Percentiles rank a stretch among this genome's conserved stretches.
These are phyloP conservation scores for Annulohypoxylon bovei DNA, from an alignment of 495 filamentous ascomycete species.

Conservation along the genomic window DNA sequence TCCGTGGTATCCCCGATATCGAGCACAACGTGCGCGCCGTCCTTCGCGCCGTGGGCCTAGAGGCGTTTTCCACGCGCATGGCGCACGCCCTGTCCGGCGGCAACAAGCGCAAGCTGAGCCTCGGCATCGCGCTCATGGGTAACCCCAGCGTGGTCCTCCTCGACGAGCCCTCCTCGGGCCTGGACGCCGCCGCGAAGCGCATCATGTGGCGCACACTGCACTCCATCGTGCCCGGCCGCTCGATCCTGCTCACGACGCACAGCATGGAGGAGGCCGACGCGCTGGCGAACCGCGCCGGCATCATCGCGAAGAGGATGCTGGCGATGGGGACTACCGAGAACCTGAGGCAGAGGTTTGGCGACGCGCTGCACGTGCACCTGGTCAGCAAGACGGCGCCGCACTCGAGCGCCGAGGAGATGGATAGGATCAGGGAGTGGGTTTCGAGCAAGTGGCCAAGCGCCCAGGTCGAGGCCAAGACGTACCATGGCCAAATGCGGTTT, in stretches of 20 bases:
- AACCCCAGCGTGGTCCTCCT: conserved; percentile 77
- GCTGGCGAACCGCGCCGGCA: conserved; percentile 73
- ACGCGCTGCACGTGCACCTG: conserved; percentile 72
- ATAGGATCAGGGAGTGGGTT: conserved; percentile 70
- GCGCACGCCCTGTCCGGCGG: conserved; percentile 75
- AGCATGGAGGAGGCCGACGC: conserved; percentile 84
- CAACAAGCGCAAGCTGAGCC: conserved; percentile 76
- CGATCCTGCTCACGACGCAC: conserved; percentile 79
- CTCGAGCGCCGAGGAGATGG: conserved; percentile 72
- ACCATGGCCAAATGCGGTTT: conserved; percentile 85
- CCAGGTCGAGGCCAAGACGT: conserved; percentile 74
- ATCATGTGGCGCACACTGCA: conserved; percentile 78
- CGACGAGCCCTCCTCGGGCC: conserved; percentile 74
- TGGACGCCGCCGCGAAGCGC: conserved; percentile 78
- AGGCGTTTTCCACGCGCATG: conserved; percentile 67
- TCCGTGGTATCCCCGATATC: conserved; percentile 70
- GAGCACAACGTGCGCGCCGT: conserved; percentile 70
- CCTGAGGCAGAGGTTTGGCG: conserved; percentile 68
- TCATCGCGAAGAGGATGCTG: conserved; percentile 76
- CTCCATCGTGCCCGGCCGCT: conserved; percentile 65
- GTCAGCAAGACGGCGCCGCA: conserved; percentile 78
- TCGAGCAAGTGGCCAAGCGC: conserved; percentile 64
- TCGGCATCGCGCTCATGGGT: conserved; percentile 81
- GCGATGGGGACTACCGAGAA: conserved; percentile 71
- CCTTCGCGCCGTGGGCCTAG: conserved; percentile 67